Evolutionary conservation across 495 filamentous ascomycete species (phyloP).

Genomic region (Daldinia childiae): DNA sequence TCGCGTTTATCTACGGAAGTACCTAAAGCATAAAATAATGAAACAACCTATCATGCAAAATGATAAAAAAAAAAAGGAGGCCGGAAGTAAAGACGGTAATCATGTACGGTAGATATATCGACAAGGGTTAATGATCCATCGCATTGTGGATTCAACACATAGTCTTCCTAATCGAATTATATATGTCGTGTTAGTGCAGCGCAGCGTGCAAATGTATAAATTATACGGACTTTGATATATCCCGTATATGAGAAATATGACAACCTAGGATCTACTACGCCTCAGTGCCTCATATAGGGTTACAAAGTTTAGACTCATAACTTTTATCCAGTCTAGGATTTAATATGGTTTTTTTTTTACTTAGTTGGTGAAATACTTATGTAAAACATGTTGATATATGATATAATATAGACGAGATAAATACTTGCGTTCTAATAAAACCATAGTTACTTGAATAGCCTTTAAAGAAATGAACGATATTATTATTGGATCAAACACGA

Average conservation of each 20-base stretch:
- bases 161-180: neutral
- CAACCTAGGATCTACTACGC: neutral
- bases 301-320: neutral
- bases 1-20: neutral
- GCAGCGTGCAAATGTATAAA: neutral
- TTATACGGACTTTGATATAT: neutral
- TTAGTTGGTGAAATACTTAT: neutral
- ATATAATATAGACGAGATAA: neutral
- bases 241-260: neutral
- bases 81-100: neutral
- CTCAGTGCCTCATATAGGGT: neutral
- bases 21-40: neutral
- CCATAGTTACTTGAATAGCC: too few species aligned
- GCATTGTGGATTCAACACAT: neutral
- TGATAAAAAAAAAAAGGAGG: too few species aligned
- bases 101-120: neutral
- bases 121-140: neutral
- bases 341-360: neutral
- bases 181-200: neutral
- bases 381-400: neutral
- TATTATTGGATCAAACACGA: neutral
- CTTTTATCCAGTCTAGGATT: neutral
- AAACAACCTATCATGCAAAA: too few species aligned
- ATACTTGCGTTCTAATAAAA: neutral
- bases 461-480: neutral